A percentile compares a stretch with the other conserved stretches of the same genome.
phyloP scores from a whole-genome alignment of 2,329 filamentous ascomycete genomes.

The Colletotrichum cereale region DNA sequence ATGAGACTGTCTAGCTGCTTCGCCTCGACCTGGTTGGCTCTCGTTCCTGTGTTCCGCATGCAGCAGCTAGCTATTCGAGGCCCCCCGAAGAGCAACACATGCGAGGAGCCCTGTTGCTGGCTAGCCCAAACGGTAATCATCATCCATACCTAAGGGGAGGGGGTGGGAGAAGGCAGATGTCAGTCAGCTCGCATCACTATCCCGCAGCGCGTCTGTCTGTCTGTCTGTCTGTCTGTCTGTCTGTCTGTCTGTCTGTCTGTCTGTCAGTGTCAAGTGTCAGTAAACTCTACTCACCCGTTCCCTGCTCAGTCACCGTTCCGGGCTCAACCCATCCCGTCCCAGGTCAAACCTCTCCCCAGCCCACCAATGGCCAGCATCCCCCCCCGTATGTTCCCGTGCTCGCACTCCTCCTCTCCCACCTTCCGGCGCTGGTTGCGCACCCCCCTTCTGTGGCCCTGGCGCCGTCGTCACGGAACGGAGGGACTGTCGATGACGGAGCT shows the following conservation, averaged over 20 bases:
- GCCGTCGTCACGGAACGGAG: neutral
- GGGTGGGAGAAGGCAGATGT: neutral
- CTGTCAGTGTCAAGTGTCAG: neutral
- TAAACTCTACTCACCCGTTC: neutral
- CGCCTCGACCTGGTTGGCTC: neutral
- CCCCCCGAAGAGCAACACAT: neutral
- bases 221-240: too few species aligned
- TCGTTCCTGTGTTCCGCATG: neutral
- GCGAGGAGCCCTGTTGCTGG: neutral
- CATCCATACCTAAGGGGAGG: neutral
- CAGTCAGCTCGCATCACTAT: neutral
- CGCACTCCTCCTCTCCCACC: neutral
- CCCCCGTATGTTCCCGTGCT: neutral
- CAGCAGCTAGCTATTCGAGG: neutral
- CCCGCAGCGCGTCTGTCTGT: neutral
- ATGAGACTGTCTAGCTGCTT: constrained; percentile 1
- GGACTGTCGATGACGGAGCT: constrained; percentile 5
- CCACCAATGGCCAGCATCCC: neutral
- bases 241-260: too few species aligned
- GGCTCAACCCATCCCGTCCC: neutral
- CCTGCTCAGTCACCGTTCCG: neutral
- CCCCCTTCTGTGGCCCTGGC: neutral
- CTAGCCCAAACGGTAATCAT: neutral
- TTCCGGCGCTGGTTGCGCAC: neutral
- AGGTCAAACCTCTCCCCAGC: neutral